Base-by-base conservation (phyloP, 208 protist genomes). In the Wallacemonas rigidus region DNA sequence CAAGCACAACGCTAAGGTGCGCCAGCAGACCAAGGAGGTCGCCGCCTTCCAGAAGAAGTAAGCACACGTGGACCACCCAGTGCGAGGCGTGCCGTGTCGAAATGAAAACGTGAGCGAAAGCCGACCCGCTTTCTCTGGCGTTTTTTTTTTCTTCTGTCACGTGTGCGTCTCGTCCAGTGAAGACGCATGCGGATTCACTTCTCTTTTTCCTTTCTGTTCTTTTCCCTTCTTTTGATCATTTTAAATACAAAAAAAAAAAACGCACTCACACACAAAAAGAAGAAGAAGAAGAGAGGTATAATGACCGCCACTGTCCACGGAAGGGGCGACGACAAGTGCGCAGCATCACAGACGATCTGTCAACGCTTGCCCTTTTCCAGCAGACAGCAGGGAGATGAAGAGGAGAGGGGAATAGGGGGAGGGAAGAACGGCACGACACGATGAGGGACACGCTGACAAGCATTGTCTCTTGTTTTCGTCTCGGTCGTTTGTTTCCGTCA, bases 1-100 rank as follows among this genome's bases (percentile, higher is more conserved):
- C 64, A 81, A 79, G 71, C 88, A 94, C 83, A 69, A 72, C 60
- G 76, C 65, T 58, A 92, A 93, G 79, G 83, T 94, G 45, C 71
- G 72, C 47, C 48, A 61, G 67, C 91, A 94, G 83, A 80, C 89
- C 58, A 92, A 92, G 78, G 91, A 95, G 54, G 81, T 95, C 38
- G 69, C 77, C 55, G 72, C 69, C 78, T 94, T 81, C 80, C 82
- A 85, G 77, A 90, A 85, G 75, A 80, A 81, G 75, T 80, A 76
- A 67, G 61, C 36, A 17, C 45, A 47, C 35, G 44, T 45, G 12
- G 43, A 2, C 39, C 60, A 41, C 15, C 43, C 3, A 39, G 12
- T 26, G 26, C 26, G 26, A 26, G 26, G 26, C 26, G 26, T 26
- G 26, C 26, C 26, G 43, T 36, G n/a, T 8, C n/a, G 1, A 7